Evolutionary conservation across 805 yeast species (phyloP).

Genomic region (Saccharomycopsis microspora): DNA sequence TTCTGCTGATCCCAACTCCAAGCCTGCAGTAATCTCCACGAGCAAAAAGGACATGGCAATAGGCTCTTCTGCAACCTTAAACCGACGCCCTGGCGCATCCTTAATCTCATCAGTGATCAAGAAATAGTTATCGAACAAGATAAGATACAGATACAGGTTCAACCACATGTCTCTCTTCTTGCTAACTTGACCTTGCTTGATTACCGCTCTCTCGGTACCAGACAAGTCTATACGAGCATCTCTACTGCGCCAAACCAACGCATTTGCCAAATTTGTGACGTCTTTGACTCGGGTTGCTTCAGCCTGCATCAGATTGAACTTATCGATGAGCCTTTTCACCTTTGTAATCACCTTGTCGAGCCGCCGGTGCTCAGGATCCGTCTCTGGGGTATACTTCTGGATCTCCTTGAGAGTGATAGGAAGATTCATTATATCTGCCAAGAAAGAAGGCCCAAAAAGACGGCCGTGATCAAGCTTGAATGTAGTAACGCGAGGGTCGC

Average conservation of each 20-base stretch:
- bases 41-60: conserved; percentile 49
- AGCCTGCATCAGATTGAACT: conserved; percentile 52
- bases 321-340: conserved; percentile 41
- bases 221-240: conserved; percentile 40
- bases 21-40: conserved; percentile 27
- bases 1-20: neutral
- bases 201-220: conserved; percentile 43
- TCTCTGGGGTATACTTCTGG: conserved; percentile 33
- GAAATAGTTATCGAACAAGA: conserved; percentile 61
- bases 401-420: conserved; percentile 55
- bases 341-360: conserved; percentile 42
- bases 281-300: conserved; percentile 48
- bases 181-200: conserved; percentile 45
- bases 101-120: conserved; percentile 48
- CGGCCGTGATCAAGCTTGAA: conserved; percentile 39
- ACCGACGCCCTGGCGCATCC: conserved; percentile 25
- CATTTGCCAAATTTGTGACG: conserved; percentile 39
- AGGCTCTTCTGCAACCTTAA: conserved; percentile 43
- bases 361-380: conserved; percentile 40
- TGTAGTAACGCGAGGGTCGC: conserved; percentile 31
- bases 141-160: conserved; percentile 41
- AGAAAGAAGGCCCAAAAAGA: conserved; percentile 44
- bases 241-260: conserved; percentile 40
- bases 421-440: conserved; percentile 43
- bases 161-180: conserved; percentile 57